phyloP scores from a whole-genome alignment of 225 moss, liverwort and hornwort species.

The Thuidium tamariscinum region DNA sequence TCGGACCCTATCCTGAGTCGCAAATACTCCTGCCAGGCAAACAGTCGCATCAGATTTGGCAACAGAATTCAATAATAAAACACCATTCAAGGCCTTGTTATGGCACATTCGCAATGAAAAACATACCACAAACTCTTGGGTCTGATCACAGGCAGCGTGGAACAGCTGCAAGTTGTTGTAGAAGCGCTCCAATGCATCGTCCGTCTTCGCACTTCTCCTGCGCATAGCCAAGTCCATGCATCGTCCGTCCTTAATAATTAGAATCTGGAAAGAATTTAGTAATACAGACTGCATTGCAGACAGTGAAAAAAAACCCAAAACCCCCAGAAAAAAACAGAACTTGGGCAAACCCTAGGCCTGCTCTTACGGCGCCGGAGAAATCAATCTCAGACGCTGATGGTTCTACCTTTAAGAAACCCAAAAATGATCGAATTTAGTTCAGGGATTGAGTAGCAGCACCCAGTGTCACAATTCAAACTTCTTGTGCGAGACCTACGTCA shows the following conservation, averaged over 20 bases:
- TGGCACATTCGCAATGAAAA: neutral
- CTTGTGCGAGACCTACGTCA: neutral
- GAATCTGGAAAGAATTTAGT: neutral
- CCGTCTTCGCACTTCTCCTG: constrained; percentile 63
- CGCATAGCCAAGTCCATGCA: neutral
- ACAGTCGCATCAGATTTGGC: neutral
- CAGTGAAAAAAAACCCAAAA: neutral
- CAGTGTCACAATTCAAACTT: neutral
- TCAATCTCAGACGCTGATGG: neutral
- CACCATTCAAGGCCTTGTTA: neutral
- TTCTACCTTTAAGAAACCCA: neutral
- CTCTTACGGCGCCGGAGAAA: neutral
- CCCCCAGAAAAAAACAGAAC: neutral
- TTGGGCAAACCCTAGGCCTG: neutral
- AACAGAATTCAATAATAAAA: neutral
- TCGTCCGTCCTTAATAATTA: neutral
- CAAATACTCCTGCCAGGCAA: constrained; percentile 66
- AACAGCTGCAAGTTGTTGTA: constrained; percentile 83
- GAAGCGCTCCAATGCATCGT: constrained; percentile 82
- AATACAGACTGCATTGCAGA: neutral
- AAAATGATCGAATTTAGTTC: neutral
- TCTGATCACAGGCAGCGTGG: constrained; percentile 84
- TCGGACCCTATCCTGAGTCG: constrained; percentile 89
- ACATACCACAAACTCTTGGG: constrained; percentile 91
- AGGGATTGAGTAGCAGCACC: neutral